These are phyloP conservation scores for Astrocystis sublimbata DNA, from an alignment of 495 filamentous ascomycete species.

Conservation along the genomic window DNA sequence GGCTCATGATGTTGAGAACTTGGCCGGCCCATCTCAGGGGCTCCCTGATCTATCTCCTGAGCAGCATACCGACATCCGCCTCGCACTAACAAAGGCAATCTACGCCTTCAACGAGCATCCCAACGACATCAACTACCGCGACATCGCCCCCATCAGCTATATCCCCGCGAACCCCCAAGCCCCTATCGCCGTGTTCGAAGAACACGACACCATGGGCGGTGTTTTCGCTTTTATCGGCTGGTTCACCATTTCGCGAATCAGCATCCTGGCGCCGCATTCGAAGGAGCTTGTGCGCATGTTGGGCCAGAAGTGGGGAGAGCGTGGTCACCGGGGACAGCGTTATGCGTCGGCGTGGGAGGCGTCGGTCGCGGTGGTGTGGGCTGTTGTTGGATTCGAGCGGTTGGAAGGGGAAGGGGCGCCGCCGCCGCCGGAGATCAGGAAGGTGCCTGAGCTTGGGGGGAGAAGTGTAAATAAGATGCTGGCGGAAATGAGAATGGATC, in stretches of 20 bases:
- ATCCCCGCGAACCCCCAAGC: slow-evolving; percentile 3
- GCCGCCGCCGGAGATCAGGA: slow-evolving; percentile 19
- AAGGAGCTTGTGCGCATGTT: slow-evolving; percentile 29
- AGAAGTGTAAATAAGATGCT: slow-evolving; percentile 13
- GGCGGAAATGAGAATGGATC: slow-evolving; percentile 8
- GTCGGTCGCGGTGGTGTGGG: slow-evolving; percentile 25
- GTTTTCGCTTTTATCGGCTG: slow-evolving; percentile 31
- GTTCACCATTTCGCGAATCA: slow-evolving; percentile 25
- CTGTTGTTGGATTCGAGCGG: slow-evolving; percentile 27
- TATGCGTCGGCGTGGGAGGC: slow-evolving; percentile 16
- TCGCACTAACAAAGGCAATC: slow-evolving; percentile 7
- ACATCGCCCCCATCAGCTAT: slow-evolving; percentile 28
- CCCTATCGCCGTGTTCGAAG: slow-evolving; percentile 27
- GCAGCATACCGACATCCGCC: slow-evolving; percentile 16
- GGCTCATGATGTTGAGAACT: background rate
- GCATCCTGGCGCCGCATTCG: slow-evolving; percentile 25
- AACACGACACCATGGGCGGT: no score
- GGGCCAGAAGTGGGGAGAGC: slow-evolving; percentile 27
- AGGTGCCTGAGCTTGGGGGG: background rate
- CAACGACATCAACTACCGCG: background rate
- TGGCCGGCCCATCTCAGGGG: no score
- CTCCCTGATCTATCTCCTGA: background rate
- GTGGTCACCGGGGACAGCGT: background rate
- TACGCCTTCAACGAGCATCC: background rate
- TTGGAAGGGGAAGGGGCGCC: slow-evolving; percentile 17